Conservation (phyloP, 83 land plant species). For the Thuja plicata region DNA sequence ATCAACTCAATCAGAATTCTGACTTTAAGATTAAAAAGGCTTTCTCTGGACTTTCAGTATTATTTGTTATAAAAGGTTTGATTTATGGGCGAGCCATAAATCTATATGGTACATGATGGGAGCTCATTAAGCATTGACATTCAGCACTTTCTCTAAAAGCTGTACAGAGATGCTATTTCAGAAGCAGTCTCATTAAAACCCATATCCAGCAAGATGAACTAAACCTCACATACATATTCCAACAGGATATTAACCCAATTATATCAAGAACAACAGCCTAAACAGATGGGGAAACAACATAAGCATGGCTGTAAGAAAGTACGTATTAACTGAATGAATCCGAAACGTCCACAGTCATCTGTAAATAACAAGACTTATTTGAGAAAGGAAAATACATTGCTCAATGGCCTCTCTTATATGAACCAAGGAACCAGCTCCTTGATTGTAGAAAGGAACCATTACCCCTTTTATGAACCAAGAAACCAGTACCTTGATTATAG, state of each 20-base stretch:
- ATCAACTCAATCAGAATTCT: neutral
- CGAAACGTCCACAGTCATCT: neutral
- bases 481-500: neutral
- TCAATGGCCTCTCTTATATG: neutral
- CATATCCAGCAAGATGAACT: neutral
- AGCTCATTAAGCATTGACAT: too few species aligned
- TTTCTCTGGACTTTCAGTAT: neutral
- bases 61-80: too few species aligned
- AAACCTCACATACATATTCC: neutral
- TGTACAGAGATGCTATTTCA: too few species aligned
- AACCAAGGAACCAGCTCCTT: neutral
- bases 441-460: neutral
- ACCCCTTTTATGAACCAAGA: neutral
- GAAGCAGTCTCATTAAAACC: too few species aligned
- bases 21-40: neutral
- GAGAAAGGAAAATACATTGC: neutral
- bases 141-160: too few species aligned
- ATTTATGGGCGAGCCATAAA: too few species aligned
- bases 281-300: neutral
- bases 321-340: neutral
- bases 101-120: too few species aligned
- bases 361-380: neutral
- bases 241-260: neutral
- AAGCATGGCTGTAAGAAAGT: neutral
- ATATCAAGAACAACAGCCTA: neutral